A percentile compares a stretch with the other conserved stretches of the same genome.
Conservation (phyloP, 495 filamentous ascomycete genomes). For the Penicillium arizonense region DNA sequence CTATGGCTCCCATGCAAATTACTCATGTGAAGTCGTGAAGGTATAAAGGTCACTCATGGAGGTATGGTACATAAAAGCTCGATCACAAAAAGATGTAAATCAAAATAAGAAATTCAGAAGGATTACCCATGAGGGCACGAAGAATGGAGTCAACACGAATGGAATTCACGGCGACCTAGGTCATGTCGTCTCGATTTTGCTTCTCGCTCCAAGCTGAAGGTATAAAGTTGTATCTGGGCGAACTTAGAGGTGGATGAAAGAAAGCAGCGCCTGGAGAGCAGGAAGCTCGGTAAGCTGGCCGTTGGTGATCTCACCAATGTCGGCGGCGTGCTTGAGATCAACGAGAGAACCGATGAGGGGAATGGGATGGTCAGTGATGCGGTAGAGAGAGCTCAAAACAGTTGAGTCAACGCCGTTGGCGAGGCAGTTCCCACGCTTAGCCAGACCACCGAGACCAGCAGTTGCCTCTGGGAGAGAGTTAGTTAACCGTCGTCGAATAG, state of each 20-base stretch:
- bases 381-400: too few relatives aligned
- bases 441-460: neutral
- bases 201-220: neutral
- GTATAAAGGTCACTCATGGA: slow-evolving; percentile 9
- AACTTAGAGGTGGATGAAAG: slow-evolving; percentile 13
- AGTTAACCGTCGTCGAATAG: neutral
- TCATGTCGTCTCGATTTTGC: slow-evolving; percentile 18
- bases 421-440: neutral
- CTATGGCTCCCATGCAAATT: neutral
- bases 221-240: neutral
- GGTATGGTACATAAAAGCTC: slow-evolving; percentile 12
- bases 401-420: neutral
- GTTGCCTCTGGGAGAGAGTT: slow-evolving; percentile 2
- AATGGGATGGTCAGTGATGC: slow-evolving; percentile 7
- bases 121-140: neutral
- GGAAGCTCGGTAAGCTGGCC: slow-evolving; percentile 14
- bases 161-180: neutral
- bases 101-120: neutral
- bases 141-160: neutral
- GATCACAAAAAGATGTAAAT: neutral
- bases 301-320: slow-evolving; percentile 12
- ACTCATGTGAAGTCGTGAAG: slow-evolving; percentile 1
- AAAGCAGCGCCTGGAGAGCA: slow-evolving; percentile 15
- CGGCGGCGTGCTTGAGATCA: slow-evolving; percentile 12
- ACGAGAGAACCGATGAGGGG: slow-evolving; percentile 18